Percentiles rank a stretch among this genome's conserved stretches.
phyloP scores from a whole-genome alignment of 2,329 filamentous ascomycete species.

The Cordyceps cicadae region DNA sequence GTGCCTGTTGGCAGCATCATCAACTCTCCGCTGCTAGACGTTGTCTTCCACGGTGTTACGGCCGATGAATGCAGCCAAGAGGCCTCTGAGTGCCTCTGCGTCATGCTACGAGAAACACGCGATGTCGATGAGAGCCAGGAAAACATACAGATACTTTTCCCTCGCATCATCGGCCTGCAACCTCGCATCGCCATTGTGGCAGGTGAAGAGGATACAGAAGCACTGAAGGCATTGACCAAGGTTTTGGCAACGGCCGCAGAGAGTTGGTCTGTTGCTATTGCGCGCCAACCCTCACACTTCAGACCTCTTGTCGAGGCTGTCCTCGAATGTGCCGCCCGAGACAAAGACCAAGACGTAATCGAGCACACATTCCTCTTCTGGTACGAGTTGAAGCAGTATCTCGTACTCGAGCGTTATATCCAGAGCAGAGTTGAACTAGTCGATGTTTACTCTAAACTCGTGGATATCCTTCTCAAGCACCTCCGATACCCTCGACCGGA shows the following conservation, averaged over 20 bases:
- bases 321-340: conserved; percentile 81
- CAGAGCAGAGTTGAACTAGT: conserved; percentile 68
- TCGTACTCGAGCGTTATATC: conserved; percentile 84
- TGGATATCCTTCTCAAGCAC: conserved; percentile 87
- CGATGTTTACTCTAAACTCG: conserved; percentile 78
- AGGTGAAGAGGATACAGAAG: conserved; percentile 74
- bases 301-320: conserved; percentile 79
- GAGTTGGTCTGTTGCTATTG: conserved; percentile 87
- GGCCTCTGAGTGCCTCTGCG: conserved; percentile 85
- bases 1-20: conserved; percentile 78
- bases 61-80: conserved; percentile 73
- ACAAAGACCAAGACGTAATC: conserved; percentile 84
- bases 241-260: conserved; percentile 90
- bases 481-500: conserved; percentile 79
- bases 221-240: conserved; percentile 80
- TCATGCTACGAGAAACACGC: conserved; percentile 82
- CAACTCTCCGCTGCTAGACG: conserved; percentile 73
- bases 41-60: conserved; percentile 70
- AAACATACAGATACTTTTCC: conserved; percentile 75
- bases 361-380: conserved; percentile 94
- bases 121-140: conserved; percentile 87
- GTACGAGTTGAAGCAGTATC: conserved; percentile 96
- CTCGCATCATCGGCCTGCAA: conserved; percentile 65
- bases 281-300: conserved; percentile 74
- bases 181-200: conserved; percentile 69